Evolutionary conservation across 1,284 basidiomycete species (phyloP), one percentile per base, ranked within the genome.

Genomic region (Taiwanofungus camphoratus): DNA sequence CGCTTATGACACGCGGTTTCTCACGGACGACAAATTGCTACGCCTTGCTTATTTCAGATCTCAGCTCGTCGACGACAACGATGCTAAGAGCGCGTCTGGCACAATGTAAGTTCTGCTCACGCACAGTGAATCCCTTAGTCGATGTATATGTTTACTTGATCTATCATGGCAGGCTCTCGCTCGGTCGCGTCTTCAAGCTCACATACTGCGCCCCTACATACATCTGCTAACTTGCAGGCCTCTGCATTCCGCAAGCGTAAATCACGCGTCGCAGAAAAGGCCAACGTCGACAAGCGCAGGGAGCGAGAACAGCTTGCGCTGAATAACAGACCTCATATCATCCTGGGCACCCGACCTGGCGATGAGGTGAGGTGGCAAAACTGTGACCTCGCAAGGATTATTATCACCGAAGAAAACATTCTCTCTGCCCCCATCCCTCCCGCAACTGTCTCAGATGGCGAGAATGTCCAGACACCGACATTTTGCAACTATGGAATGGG

Each of bases 311-410:
- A 63, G 34, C 54, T 62, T 29, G 70, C 66, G 4, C 67, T 71
- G 0, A 66, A 68, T 5, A 65, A 62, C 36, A 69, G 70, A 21
- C 81, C 89, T 11, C 82, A 86, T 53, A 76, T 84, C 40, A 73
- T 92, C 5, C 76, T 91, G 2, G 90, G 90, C 4, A 77, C 75
- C 18, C 71, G 77, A 31, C 69, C 75, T 4, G 74, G 74, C 42
- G 74, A 84, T 46, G 76, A 81, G 42, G 57, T 65, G 46, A 80
- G 77, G 58, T 91, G 87, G 85, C 54, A 63, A 19, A 65, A 69
- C 22, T 79, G 77, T 57, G 73, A 81, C 63, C 76, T 90, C 39
- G 76, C 78, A 20, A 70, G 71, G 50, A 66, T 77, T 46, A 64
- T 87, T 49, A 68, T 91, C 37, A 68, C 76, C 39, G 66, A 74